These are phyloP conservation scores for Vickermania spadyakhi DNA, from an alignment of 208 protist species.

Conservation along the genomic window DNA sequence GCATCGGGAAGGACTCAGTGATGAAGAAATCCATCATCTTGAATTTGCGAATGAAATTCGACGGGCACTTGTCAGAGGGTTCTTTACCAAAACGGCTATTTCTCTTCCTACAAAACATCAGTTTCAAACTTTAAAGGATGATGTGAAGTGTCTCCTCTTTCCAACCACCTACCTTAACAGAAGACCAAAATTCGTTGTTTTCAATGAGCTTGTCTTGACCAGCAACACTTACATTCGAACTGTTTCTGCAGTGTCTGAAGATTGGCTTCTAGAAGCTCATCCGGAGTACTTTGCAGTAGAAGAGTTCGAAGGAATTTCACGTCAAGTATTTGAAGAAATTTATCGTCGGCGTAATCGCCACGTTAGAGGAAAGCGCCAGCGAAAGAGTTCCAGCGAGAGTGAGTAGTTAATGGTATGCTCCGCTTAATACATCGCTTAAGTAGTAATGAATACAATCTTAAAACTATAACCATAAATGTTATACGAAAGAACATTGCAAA, in stretches of 20 bases:
- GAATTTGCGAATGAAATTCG: constrained; percentile 86
- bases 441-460: constrained; percentile 7
- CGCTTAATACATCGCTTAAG: constrained; percentile 7
- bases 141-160: constrained; percentile 90
- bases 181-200: constrained; percentile 97
- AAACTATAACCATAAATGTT: too few relatives aligned
- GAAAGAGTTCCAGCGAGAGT: constrained; percentile 5
- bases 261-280: constrained; percentile 88
- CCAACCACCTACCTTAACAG: constrained; percentile 87
- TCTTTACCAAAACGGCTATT: constrained; percentile 96
- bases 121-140: constrained; percentile 95
- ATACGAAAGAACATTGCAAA: constrained; percentile 8
- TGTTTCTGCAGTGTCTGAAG: constrained; percentile 90
- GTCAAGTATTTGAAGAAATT: constrained; percentile 77
- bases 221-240: constrained; percentile 95
- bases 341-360: constrained; percentile 25
- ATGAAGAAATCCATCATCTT: constrained; percentile 15
- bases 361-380: constrained; percentile 11
- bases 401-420: constrained; percentile 5
- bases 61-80: constrained; percentile 88
- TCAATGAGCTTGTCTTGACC: constrained; percentile 96
- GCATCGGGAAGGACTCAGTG: background rate
- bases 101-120: constrained; percentile 93
- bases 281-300: constrained; percentile 81
- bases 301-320: constrained; percentile 68